A percentile compares a stretch with the other conserved stretches of the same genome.
phyloP scores from a whole-genome alignment of 768 basidiomycete genomes.

The Termitomyces sp. region DNA sequence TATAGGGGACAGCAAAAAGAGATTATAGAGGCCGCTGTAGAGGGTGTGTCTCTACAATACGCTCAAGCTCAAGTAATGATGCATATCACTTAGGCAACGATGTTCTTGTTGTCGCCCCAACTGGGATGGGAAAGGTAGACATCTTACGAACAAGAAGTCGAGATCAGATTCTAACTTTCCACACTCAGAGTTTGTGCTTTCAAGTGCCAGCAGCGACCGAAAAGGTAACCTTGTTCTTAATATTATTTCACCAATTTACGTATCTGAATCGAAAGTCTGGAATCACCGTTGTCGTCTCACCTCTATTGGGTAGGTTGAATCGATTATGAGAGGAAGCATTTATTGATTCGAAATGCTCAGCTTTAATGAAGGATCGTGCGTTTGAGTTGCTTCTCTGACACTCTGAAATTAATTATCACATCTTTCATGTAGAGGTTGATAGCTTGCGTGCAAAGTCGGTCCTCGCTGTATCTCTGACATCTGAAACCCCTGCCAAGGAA shows the following conservation, averaged over 20 bases:
- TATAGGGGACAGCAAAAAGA: constrained; percentile 80
- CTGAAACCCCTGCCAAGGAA: constrained; percentile 56
- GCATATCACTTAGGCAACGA: constrained; percentile 47
- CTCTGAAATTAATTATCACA: neutral
- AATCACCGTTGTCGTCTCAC: constrained; percentile 73
- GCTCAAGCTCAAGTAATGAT: neutral
- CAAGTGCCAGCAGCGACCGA: constrained; percentile 76
- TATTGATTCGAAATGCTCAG: constrained; percentile 29
- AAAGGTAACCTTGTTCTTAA: constrained; percentile 32
- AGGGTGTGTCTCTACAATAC: constrained; percentile 35
- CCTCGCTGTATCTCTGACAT: constrained; percentile 58
- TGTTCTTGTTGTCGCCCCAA: constrained; percentile 79
- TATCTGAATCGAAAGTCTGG: constrained; percentile 43
- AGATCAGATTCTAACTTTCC: neutral
- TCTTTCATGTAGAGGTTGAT: constrained; percentile 51
- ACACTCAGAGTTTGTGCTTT: constrained; percentile 72
- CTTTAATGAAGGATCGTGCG: constrained; percentile 81
- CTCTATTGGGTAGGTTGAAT: constrained; percentile 56
- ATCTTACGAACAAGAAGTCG: neutral
- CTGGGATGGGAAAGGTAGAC: constrained; percentile 83
- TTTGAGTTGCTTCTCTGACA: neutral
- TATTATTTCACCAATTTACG: neutral
- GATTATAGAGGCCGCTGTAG: constrained; percentile 67
- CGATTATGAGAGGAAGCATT: neutral
- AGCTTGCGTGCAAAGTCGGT: constrained; percentile 53